Conservation (phyloP, 208 protist genomes). For the Porcisia hertigi region DNA sequence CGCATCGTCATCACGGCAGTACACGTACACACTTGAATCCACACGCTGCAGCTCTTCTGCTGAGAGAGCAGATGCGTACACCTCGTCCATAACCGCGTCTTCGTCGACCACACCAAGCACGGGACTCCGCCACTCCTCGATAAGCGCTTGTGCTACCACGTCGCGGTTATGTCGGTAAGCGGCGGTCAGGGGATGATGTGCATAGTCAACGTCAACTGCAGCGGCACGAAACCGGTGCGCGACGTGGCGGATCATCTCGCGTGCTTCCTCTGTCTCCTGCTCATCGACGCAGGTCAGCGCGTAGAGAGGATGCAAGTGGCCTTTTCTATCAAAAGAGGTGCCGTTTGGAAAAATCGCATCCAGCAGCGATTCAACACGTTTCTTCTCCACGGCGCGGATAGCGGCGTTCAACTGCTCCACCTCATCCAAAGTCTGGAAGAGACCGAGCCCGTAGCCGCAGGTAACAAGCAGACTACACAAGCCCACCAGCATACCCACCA, state of each 20-base stretch:
- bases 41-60: slow-evolving; percentile 38
- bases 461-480: slow-evolving; percentile 14
- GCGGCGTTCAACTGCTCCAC: slow-evolving; percentile 21
- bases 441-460: slow-evolving; percentile 10
- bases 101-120: neutral
- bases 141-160: slow-evolving; percentile 34
- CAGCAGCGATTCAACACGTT: slow-evolving; percentile 3
- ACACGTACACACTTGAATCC: slow-evolving; percentile 37
- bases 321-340: neutral
- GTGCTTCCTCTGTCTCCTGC: slow-evolving; percentile 27
- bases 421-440: neutral
- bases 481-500: slow-evolving; percentile 19
- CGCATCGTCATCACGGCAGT: slow-evolving; percentile 34
- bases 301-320: slow-evolving; percentile 24
- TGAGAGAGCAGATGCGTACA: slow-evolving; percentile 43
- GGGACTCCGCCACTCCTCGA: slow-evolving; percentile 21
- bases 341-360: slow-evolving; percentile 1
- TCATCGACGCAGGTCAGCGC: slow-evolving; percentile 24
- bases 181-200: slow-evolving; percentile 58
- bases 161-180: slow-evolving; percentile 47
- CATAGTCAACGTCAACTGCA: slow-evolving; percentile 38
- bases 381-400: slow-evolving; percentile 25
- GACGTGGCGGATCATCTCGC: slow-evolving; percentile 22
- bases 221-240: slow-evolving; percentile 15
- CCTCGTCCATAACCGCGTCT: slow-evolving; percentile 41